Conservation (phyloP, 2,329 filamentous ascomycete species). For the Sporothrix brunneoviolacea region DNA sequence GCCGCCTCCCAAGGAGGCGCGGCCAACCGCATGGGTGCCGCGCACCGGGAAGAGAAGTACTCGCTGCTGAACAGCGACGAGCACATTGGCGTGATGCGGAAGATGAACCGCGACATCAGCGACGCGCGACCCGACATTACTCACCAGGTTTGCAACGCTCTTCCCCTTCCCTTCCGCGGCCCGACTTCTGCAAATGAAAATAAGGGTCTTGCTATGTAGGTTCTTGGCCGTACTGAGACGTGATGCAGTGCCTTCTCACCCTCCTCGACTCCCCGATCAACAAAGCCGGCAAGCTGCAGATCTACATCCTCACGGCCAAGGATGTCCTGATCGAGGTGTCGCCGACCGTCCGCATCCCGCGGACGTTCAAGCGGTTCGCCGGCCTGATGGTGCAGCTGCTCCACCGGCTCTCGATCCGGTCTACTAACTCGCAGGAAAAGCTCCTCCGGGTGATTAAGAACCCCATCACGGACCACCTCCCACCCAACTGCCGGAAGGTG, state of each 20-base stretch:
- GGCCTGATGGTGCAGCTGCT: conserved; percentile 98
- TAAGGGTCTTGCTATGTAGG: neutral
- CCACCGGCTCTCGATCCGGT: conserved; percentile 90
- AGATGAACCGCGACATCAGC: conserved; percentile 98
- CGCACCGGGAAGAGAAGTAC: conserved; percentile 85
- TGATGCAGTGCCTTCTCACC: conserved; percentile 79
- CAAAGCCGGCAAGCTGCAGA: conserved; percentile 94
- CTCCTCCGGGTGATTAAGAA: conserved; percentile 96
- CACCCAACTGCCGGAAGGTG: conserved; percentile 94
- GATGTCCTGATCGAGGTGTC: conserved; percentile 96
- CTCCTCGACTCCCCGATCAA: conserved; percentile 97
- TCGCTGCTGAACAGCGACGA: conserved; percentile 97
- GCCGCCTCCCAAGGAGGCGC: conserved; percentile 66
- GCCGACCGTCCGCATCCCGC: conserved; percentile 93
- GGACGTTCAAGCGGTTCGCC: conserved; percentile 98
- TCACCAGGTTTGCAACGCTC: conserved; percentile 64
- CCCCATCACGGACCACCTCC: conserved; percentile 93
- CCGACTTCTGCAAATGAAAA: no score
- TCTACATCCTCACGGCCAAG: conserved; percentile 97
- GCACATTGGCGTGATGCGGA: conserved; percentile 97
- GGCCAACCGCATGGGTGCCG: conserved; percentile 50
- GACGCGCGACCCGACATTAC: conserved; percentile 97
- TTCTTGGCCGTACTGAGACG: neutral
- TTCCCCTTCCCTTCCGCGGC: neutral
- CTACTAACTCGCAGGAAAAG: conserved; percentile 95